These are phyloP conservation scores for Colletotrichum sp. DNA, from an alignment of 2,329 filamentous ascomycete species.

Conservation along the genomic window DNA sequence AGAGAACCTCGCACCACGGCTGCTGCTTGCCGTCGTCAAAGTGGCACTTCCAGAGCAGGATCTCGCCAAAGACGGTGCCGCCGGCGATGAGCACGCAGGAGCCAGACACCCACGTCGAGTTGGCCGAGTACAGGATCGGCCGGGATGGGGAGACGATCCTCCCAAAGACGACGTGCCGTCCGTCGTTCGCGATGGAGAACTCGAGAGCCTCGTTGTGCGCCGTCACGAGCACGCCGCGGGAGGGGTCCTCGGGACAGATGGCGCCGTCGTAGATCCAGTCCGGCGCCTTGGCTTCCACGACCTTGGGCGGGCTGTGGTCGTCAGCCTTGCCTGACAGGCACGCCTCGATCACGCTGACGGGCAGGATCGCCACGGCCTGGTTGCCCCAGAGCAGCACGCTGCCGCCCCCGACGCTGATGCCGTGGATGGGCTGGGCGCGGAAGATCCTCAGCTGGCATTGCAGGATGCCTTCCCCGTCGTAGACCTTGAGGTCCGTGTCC, in stretches of 20 bases:
- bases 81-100: slow-evolving; percentile 76
- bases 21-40: slow-evolving; percentile 23
- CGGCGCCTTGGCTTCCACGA: slow-evolving; percentile 51
- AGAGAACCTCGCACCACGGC: slow-evolving; percentile 48
- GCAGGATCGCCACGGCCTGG: slow-evolving; percentile 54
- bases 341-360: slow-evolving; percentile 32
- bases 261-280: slow-evolving; percentile 82
- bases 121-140: slow-evolving; percentile 87
- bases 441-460: slow-evolving; percentile 61
- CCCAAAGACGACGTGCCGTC: slow-evolving; percentile 44
- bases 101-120: slow-evolving; percentile 66
- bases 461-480: slow-evolving; percentile 43
- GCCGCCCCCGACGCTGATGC: slow-evolving; percentile 56
- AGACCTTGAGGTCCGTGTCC: slow-evolving; percentile 62
- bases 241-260: slow-evolving; percentile 49
- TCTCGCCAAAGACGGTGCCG: slow-evolving; percentile 93
- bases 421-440: slow-evolving; percentile 73
- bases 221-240: slow-evolving; percentile 69
- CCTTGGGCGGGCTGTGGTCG: not conserved
- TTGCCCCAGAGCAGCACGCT: slow-evolving; percentile 74
- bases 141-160: slow-evolving; percentile 69
- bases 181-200: slow-evolving; percentile 39
- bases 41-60: slow-evolving; percentile 83
- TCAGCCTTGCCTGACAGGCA: slow-evolving; percentile 26
- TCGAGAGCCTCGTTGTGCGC: slow-evolving; percentile 84